Evolutionary conservation across 1,284 basidiomycete species (phyloP).

Genomic region (Coniophora puteana): DNA sequence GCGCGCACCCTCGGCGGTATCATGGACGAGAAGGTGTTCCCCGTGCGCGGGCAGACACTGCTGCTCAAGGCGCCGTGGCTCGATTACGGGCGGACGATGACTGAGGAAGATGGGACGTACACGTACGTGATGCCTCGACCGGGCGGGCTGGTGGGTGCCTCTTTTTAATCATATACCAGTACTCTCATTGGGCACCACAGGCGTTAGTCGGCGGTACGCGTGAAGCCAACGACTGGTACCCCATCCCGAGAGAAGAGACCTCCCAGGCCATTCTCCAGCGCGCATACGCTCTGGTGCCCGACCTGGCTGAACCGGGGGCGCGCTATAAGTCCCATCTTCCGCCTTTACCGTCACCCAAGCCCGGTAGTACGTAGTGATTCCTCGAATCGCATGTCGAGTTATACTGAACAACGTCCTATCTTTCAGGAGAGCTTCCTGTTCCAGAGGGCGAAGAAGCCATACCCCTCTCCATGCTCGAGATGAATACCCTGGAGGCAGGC

Average conservation of each 20-base stretch:
- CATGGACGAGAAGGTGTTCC: conserved; percentile 68
- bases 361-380: too few relatives aligned
- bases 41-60: conserved; percentile 86
- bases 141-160: conserved; percentile 55
- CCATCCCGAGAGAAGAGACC: conserved; percentile 55
- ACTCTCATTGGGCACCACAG: conserved; percentile 24
- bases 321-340: too few relatives aligned
- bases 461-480: too few relatives aligned
- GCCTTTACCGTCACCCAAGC: too few relatives aligned
- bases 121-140: conserved; percentile 72
- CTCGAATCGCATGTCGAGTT: too few relatives aligned
- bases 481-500: conserved; percentile 68
- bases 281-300: conserved; percentile 56
- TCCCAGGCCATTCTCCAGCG: conserved; percentile 57
- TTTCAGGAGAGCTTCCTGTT: too few relatives aligned
- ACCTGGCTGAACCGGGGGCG: conserved; percentile 66
- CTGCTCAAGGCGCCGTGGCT: conserved; percentile 75
- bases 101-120: conserved; percentile 44
- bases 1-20: conserved; percentile 77
- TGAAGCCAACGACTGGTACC: conserved; percentile 63
- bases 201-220: conserved; percentile 68
- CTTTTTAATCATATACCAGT: not conserved
- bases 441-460: too few relatives aligned
- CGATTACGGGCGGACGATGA: conserved; percentile 55
- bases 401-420: too few relatives aligned